Percentiles rank a stretch among this genome's conserved stretches.
Evolutionary conservation across 2,329 filamentous ascomycete species (phyloP).

Genomic region (Diplodia corticola): DNA sequence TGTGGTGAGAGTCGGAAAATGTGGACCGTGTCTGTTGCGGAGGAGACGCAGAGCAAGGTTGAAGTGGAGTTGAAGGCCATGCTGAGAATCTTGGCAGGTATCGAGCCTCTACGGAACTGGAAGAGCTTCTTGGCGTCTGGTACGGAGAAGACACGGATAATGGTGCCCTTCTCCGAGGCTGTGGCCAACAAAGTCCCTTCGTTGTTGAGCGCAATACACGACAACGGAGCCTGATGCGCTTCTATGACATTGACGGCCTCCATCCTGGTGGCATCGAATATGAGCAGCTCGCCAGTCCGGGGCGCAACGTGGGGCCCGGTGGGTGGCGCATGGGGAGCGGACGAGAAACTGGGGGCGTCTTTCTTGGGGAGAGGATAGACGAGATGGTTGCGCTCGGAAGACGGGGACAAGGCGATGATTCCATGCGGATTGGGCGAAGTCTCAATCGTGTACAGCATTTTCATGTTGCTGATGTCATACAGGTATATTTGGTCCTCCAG

Average conservation of each 20-base stretch:
- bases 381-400: conserved; percentile 93
- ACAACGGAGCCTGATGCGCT: conserved; percentile 88
- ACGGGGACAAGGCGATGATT: conserved; percentile 91
- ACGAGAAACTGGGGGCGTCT: conserved; percentile 46
- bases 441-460: conserved; percentile 84
- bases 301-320: conserved; percentile 71
- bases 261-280: conserved; percentile 85
- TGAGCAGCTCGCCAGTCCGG: conserved; percentile 86
- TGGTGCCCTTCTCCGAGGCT: conserved; percentile 94
- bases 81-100: conserved; percentile 93
- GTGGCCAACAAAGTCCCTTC: conserved; percentile 91
- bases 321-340: conserved; percentile 80
- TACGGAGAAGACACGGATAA: conserved; percentile 92
- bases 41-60: conserved; percentile 91
- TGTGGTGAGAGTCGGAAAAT: conserved; percentile 72
- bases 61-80: conserved; percentile 98
- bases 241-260: conserved; percentile 95
- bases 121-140: conserved; percentile 90
- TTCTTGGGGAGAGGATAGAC: conserved; percentile 84
- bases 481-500: conserved; percentile 96
- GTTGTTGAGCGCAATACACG: conserved; percentile 86
- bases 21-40: conserved; percentile 93
- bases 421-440: conserved; percentile 88
- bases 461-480: conserved; percentile 99
- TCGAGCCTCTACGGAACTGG: conserved; percentile 93